A percentile compares a stretch with the other conserved stretches of the same genome.
Conservation (phyloP, 1,284 basidiomycete genomes). For the Boletus semigastroideus region DNA sequence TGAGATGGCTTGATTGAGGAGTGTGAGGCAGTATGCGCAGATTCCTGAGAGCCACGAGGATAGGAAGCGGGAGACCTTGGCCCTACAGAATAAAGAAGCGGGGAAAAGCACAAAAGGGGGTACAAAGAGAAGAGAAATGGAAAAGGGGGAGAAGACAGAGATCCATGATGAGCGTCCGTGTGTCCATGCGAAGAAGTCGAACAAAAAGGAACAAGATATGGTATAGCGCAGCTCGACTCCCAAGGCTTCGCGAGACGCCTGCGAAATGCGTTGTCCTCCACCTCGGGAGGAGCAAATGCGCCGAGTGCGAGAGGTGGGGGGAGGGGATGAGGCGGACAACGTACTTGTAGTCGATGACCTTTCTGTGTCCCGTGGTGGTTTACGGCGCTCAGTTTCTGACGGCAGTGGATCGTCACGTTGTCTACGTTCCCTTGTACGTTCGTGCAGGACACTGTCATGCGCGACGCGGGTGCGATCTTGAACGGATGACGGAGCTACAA, state of each 20-base stretch:
- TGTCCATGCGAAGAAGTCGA: constrained; percentile 49
- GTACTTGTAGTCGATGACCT: constrained; percentile 65
- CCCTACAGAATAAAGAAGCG: constrained; percentile 52
- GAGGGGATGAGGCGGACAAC: constrained; percentile 68
- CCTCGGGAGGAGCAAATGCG: constrained; percentile 47
- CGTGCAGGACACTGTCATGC: constrained; percentile 12
- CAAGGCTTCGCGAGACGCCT: constrained; percentile 52
- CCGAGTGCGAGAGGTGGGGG: constrained; percentile 42
- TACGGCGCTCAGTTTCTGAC: constrained; percentile 34
- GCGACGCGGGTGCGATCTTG: constrained; percentile 26
- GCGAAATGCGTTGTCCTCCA: constrained; percentile 44
- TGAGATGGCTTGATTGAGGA: constrained; percentile 22
- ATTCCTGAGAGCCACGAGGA: constrained; percentile 28
- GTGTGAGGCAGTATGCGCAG: constrained; percentile 5
- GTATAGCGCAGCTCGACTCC: constrained; percentile 46
- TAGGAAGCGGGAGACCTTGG: constrained; percentile 43
- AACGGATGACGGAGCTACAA: constrained; percentile 17
- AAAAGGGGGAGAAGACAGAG: constrained; percentile 33
- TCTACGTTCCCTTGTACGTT: constrained; percentile 26
- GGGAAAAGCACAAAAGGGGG: constrained; percentile 35
- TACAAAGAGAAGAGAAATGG: constrained; percentile 33
- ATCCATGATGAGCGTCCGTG: constrained; percentile 59
- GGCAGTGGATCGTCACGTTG: constrained; percentile 26
- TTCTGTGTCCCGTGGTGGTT: constrained; percentile 40
- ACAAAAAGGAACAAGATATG: constrained; percentile 42